These are phyloP conservation scores for Vachellia collinsii DNA, from an alignment of 306 rosid genomes.

Conservation along the genomic window DNA sequence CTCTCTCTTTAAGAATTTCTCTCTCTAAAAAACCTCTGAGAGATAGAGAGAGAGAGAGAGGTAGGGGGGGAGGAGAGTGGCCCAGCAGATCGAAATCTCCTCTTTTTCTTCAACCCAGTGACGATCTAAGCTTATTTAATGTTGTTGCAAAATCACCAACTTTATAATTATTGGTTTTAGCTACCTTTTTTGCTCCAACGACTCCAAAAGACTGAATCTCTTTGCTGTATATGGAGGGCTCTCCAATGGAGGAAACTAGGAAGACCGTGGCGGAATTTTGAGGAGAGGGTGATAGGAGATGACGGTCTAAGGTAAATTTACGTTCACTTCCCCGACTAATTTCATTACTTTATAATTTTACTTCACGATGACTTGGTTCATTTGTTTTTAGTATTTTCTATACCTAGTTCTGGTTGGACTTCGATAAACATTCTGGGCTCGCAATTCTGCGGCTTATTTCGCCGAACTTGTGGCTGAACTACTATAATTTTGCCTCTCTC, in stretches of 20 bases:
- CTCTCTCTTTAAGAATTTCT: constrained; percentile 62
- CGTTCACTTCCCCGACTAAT: constrained; percentile 24
- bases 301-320: constrained; percentile 83
- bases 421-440: constrained; percentile 37
- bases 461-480: constrained; percentile 27
- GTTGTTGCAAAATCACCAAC: constrained; percentile 62
- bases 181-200: constrained; percentile 35
- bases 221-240: constrained; percentile 32
- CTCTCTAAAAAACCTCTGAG: constrained; percentile 40
- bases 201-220: constrained; percentile 39
- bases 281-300: constrained; percentile 48
- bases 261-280: constrained; percentile 42
- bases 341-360: constrained; percentile 18
- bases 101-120: constrained; percentile 50
- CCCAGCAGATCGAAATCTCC: constrained; percentile 90
- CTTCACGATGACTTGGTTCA: constrained; percentile 40
- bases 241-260: constrained; percentile 49
- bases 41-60: constrained; percentile 42
- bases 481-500: background rate
- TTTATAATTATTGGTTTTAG: constrained; percentile 45
- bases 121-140: constrained; percentile 74
- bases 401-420: constrained; percentile 28
- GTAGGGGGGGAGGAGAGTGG: constrained; percentile 52
- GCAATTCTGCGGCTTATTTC: constrained; percentile 35
- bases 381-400: constrained; percentile 37